These are phyloP conservation scores for Naganishia randhawae DNA, from an alignment of 768 basidiomycete species.

Conservation along the genomic window DNA sequence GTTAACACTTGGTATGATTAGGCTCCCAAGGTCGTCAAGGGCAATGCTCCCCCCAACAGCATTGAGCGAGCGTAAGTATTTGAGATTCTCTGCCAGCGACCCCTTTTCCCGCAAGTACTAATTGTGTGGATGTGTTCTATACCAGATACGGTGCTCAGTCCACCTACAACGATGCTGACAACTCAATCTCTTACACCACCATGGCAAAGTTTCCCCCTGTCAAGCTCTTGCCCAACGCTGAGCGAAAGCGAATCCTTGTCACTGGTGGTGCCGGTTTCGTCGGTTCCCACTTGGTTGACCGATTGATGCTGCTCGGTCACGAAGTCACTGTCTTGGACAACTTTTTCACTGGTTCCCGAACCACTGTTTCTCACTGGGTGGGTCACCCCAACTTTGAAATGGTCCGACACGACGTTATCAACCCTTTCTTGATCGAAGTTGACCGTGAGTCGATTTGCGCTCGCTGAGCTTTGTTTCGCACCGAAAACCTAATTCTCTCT, in stretches of 20 bases:
- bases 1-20: conserved; percentile 1
- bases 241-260: conserved; percentile 83
- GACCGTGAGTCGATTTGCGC: conserved; percentile 68
- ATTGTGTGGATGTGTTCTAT: conserved; percentile 28
- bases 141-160: conserved; percentile 71
- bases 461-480: background rate
- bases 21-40: conserved; percentile 45
- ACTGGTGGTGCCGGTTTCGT: conserved; percentile 99
- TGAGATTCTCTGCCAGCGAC: no score
- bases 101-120: background rate
- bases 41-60: conserved; percentile 34
- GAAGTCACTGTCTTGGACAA: conserved; percentile 97
- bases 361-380: conserved; percentile 65
- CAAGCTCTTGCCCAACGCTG: conserved; percentile 69
- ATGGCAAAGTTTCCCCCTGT: conserved; percentile 90
- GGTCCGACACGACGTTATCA: conserved; percentile 93
- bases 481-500: conserved; percentile 23
- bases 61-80: conserved; percentile 33
- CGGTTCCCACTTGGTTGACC: conserved; percentile 92
- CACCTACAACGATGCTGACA: conserved; percentile 72
- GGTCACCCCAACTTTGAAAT: conserved; percentile 99
- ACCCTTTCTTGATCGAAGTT: conserved; percentile 97
- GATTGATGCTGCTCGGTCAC: conserved; percentile 95
- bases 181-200: conserved; percentile 86
- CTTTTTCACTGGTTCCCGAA: conserved; percentile 97